Evolutionary conservation across 345 rosid genomes (phyloP), one percentile per base, ranked within the genome.

Genomic region (Corchorus olitorius): DNA sequence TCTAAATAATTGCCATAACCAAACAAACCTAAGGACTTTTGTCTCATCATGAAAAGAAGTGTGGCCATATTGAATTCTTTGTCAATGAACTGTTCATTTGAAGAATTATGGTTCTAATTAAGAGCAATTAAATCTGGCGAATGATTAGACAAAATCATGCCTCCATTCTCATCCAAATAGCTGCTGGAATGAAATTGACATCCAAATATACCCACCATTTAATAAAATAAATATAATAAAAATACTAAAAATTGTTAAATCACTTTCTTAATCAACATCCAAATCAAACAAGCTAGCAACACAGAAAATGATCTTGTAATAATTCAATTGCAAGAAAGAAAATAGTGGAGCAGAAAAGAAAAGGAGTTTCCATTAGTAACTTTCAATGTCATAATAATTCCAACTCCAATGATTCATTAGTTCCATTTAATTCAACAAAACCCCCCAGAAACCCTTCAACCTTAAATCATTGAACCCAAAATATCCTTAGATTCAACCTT

Each of bases 341-440:
- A 41, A 8, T 1, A 65, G 37, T 15, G 37, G 8, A n/a, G 34
- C 20, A 8, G 8, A 39, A 55, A 62, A 8, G 34, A 16, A 50
- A 16, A 33, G 20, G 19, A 27, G 19, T 63, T 72, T 0, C 35
- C 43, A 67, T 73, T 70, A 49, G 35, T 12, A 8, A 35, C 35
- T 55, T 72, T 45, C 65, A 43, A 43, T 19, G 11, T 1, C 27
- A 46, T 22, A 49, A 49, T 49, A n/a, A 45, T 46, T 68, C 52
- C 59, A 22, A 20, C 39, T 1, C 13, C 10, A 41, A 39, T 41
- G n/a, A 64, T 39, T 17, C 27, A 61, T 66, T 65, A 60, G 34
- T 73, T 76, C 60, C 79, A 64, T 62, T 46, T 50, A 60, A 19
- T 3, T 65, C 11, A 4, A 56, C 22, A 60, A 45, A 70, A 8